These are phyloP conservation scores for Mycena citricolor DNA, from an alignment of 1,284 basidiomycete species.

Conservation along the genomic window DNA sequence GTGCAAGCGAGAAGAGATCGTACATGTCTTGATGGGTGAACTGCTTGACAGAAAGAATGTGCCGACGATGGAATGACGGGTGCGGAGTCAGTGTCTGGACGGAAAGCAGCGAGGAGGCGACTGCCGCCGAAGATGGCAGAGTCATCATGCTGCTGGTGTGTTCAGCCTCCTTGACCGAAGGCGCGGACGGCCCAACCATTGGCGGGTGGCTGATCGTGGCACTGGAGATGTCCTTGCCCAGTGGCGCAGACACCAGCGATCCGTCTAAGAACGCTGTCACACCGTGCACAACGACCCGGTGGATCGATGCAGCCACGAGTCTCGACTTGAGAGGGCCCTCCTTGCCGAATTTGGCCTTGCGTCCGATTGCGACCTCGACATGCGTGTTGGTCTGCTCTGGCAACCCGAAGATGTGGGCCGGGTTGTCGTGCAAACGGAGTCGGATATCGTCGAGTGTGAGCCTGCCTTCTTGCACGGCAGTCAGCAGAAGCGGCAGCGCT, in stretches of 20 bases:
- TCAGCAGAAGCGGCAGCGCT: slow-evolving; percentile 84
- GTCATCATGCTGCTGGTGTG: slow-evolving; percentile 27
- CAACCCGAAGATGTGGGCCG: slow-evolving; percentile 88
- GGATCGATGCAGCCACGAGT: slow-evolving; percentile 73
- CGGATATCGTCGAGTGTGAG: slow-evolving; percentile 86
- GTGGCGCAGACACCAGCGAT: slow-evolving; percentile 58
- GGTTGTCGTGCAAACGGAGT: slow-evolving; percentile 85
- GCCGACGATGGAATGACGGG: slow-evolving; percentile 80
- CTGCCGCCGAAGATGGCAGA: slow-evolving; percentile 28
- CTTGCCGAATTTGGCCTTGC: slow-evolving; percentile 61
- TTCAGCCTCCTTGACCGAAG: slow-evolving; percentile 30
- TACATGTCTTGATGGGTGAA: slow-evolving; percentile 91
- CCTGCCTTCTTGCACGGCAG: slow-evolving; percentile 80
- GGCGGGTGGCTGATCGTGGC: slow-evolving; percentile 55
- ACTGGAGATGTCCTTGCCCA: slow-evolving; percentile 83
- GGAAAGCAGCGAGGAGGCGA: slow-evolving; percentile 29
- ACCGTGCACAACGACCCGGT: slow-evolving; percentile 91
- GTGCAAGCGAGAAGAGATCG: slow-evolving; percentile 91
- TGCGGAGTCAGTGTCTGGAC: slow-evolving; percentile 42
- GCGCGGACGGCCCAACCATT: slow-evolving; percentile 21
- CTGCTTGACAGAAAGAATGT: slow-evolving; percentile 95
- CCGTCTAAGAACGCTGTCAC: slow-evolving; percentile 93
- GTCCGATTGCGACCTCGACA: slow-evolving; percentile 91
- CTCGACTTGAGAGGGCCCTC: slow-evolving; percentile 67
- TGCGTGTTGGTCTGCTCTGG: slow-evolving; percentile 85